Conservation (phyloP, 2,329 filamentous ascomycete species). For the Microdochium nivale region DNA sequence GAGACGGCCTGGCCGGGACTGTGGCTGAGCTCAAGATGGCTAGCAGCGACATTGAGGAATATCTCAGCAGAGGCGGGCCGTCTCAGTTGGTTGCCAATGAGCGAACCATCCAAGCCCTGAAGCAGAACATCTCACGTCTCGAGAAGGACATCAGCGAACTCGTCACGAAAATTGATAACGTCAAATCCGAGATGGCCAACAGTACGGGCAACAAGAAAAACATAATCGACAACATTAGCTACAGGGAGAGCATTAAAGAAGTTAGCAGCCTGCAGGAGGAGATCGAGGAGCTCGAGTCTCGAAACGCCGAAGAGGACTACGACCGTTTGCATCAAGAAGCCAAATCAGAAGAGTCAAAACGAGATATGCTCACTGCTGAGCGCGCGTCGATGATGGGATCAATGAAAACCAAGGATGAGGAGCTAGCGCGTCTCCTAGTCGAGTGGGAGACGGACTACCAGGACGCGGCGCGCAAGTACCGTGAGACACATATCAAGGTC, state of each 20-base stretch:
- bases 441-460: slow-evolving; percentile 87
- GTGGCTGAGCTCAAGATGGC: slow-evolving; percentile 69
- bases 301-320: slow-evolving; percentile 78
- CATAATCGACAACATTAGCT: slow-evolving; percentile 82
- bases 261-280: slow-evolving; percentile 60
- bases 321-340: slow-evolving; percentile 65
- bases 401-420: slow-evolving; percentile 77
- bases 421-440: slow-evolving; percentile 60
- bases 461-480: slow-evolving; percentile 70
- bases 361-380: slow-evolving; percentile 63
- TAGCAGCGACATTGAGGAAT: slow-evolving; percentile 70
- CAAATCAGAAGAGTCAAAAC: slow-evolving; percentile 54
- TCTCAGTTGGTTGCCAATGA: slow-evolving; percentile 61
- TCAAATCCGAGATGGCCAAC: slow-evolving; percentile 69
- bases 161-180: slow-evolving; percentile 63
- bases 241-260: slow-evolving; percentile 64
- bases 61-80: slow-evolving; percentile 67
- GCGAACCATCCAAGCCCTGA: slow-evolving; percentile 58
- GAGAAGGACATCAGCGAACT: slow-evolving; percentile 62
- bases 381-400: slow-evolving; percentile 66
- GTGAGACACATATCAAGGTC: slow-evolving; percentile 80
- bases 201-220: slow-evolving; percentile 77
- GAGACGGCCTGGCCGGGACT: slow-evolving; percentile 63
- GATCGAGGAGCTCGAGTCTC: slow-evolving; percentile 65
- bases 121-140: slow-evolving; percentile 54